Evolutionary conservation across 345 rosid genomes (phyloP), one percentile per base, ranked within the genome.

Genomic region (Moringa oleifera): DNA sequence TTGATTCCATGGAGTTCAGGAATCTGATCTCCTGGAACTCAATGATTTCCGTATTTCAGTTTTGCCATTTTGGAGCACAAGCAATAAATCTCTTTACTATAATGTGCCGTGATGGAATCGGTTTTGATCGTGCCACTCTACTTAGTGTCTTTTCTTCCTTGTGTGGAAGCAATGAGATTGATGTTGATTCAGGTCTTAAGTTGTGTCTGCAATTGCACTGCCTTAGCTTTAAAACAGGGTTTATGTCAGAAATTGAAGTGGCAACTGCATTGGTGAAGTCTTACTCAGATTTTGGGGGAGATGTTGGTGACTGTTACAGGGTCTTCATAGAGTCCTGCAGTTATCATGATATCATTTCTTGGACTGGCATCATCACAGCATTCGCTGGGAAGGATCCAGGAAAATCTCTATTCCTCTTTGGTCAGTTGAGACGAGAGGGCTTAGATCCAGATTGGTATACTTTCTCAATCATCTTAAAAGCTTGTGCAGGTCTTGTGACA

Each of bases 341-440:
- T 19, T 46, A 53, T 20, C 70, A 69, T 20, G 98, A 89, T 77
- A 67, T 83, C 51, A 73, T 91, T 71, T 77, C 78, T 45, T 91
- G 98, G 98, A 91, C 90, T 55, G 82, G 81, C 64, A 83, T 87
- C 51, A 91, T 91, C 62, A 79, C 90, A 58, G 85, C 95, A 56
- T 82, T 85, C 64, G 85, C 95, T 23, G 88, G 87, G 18, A 61
- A 58, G 20, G 84, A 83, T 53, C 95, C 98, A 0, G 85, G 73
- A 69, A 77, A 66, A 57, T 85, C 96, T 20, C 65, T 92, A 57
- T 71, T 79, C 67, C 82, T 91, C 66, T 87, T 82, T 64, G 65
- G 82, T 52, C 77, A 79, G 71, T 69, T 84, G 70, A 71, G 61
- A 18, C 71, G 63, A 24, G 83, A 84, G 69, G 83, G 65, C 20